Evolutionary conservation across 225 moss, liverwort and hornwort species (phyloP), one percentile per base, ranked within the genome.

Genomic region (Marchantia polymorpha): DNA sequence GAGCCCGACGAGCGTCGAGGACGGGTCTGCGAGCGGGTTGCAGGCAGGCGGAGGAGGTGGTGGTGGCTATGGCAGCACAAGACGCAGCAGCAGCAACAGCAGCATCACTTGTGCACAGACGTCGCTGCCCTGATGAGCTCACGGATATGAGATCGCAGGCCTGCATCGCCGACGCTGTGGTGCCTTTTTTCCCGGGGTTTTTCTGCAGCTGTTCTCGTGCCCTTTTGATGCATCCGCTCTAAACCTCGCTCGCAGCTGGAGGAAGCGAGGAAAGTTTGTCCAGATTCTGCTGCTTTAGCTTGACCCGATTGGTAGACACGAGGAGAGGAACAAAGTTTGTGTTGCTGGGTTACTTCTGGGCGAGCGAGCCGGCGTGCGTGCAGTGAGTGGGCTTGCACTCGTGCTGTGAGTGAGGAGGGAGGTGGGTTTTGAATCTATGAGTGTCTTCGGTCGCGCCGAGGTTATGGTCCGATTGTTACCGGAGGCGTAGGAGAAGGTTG

Each of bases 51-150:
- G 53, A 55, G 39, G 74, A 14, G 8, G 55, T 53, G 55, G 74
- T 51, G 39, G 22, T 75, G 74, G 76, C 60, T 39, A 61, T 61
- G 59, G 60, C 27, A 39, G 60, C 58, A n/a, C n/a, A n/a, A n/a
- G n/a, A n/a, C n/a, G n/a, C n/a, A n/a, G n/a, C n/a, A n/a, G n/a
- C n/a, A n/a, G n/a, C n/a, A n/a, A n/a, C n/a, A 48, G 12, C 69
- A 3, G 65, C 22, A n/a, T 19, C 19, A 16, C 54, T 23, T 74
- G 52, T 53, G 17, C 56, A 30, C 2, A n/a, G 13, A 72, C 71
- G 29, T 55, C 29, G 15, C 56, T 76, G n/a, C 69, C 2, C 2
- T 13, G 56, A 56, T 52, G 61, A 61, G 56, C 76, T 61, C 56
- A 12, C 13, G 46, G 76, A 47, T 20, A 39, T 20, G 8, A 16